A percentile compares a stretch with the other conserved stretches of the same genome.
phyloP scores from a whole-genome alignment of 352 stramenopile species.

The Phytophthora pini region DNA sequence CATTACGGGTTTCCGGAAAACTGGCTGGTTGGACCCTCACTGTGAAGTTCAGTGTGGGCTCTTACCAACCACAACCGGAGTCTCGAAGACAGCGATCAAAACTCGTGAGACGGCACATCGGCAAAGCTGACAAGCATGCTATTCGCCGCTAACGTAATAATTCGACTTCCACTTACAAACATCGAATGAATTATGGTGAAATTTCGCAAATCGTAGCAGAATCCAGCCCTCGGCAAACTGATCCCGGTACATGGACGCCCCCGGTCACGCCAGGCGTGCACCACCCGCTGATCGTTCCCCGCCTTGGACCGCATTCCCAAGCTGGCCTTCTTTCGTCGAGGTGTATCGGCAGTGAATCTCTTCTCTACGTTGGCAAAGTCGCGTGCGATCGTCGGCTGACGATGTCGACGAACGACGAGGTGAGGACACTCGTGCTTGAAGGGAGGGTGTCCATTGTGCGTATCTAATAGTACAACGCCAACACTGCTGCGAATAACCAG shows the following conservation, averaged over 20 bases:
- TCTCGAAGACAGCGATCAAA: not conserved
- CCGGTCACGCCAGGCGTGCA: conserved; percentile 19
- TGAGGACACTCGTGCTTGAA: conserved; percentile 14
- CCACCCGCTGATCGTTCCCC: conserved; percentile 13
- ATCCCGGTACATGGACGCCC: conserved; percentile 20
- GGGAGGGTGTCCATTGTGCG: not conserved
- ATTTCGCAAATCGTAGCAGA: conserved; percentile 3
- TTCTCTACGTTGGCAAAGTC: not conserved
- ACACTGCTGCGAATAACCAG: conserved; percentile 11
- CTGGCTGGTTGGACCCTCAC: conserved; percentile 2
- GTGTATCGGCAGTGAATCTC: not conserved
- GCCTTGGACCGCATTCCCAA: conserved; percentile 9
- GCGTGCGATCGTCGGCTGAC: conserved; percentile 2
- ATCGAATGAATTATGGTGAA: conserved; percentile 15
- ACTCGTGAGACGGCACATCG: conserved; percentile 7
- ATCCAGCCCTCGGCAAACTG: conserved; percentile 14
- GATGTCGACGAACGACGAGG: conserved; percentile 26
- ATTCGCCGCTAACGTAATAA: conserved; percentile 4
- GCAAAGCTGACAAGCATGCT: not conserved
- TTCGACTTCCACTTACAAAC: conserved; percentile 25
- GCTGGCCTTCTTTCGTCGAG: conserved; percentile 15
- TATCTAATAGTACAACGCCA: conserved; percentile 8
- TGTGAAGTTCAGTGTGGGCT: not conserved
- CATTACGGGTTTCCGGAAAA: not conserved
- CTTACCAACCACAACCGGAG: no score